These are phyloP conservation scores for Diplocarpon mali DNA, from an alignment of 2,329 filamentous ascomycete genomes.

Conservation along the genomic window DNA sequence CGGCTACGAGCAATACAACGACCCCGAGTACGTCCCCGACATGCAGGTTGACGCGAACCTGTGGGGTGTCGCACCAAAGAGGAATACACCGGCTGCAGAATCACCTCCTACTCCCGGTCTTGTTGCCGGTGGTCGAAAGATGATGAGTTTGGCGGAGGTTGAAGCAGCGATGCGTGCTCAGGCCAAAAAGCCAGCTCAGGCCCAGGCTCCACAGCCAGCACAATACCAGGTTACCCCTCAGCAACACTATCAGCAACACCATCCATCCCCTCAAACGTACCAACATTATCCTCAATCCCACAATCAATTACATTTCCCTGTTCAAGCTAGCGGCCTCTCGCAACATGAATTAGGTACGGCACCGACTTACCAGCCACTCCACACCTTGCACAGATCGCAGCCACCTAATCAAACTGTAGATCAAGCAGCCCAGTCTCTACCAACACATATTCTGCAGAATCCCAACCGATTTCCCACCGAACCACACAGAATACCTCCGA, in stretches of 20 bases:
- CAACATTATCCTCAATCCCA: conserved; percentile 18
- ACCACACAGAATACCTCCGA: conserved; percentile 29
- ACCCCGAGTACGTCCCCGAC: conserved; percentile 75
- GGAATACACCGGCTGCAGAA: conserved; percentile 28
- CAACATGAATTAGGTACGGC: conserved; percentile 17
- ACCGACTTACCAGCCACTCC: conserved; percentile 17
- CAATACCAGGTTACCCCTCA: conserved; percentile 11
- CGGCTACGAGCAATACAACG: conserved; percentile 86
- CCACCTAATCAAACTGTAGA: conserved; percentile 25
- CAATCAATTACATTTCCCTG: conserved; percentile 18
- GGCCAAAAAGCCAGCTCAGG: conserved; percentile 37
- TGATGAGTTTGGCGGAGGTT: conserved; percentile 94
- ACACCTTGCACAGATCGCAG: conserved; percentile 24
- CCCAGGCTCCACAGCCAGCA: conserved; percentile 8
- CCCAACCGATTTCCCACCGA: conserved; percentile 53
- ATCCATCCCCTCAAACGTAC: conserved; percentile 17
- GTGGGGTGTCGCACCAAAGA: conserved; percentile 70
- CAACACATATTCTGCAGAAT: conserved; percentile 71
- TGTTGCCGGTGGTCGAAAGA: conserved; percentile 47
- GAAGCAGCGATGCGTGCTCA: conserved; percentile 83
- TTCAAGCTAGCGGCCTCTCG: conserved; percentile 17
- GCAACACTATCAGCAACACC: conserved; percentile 10
- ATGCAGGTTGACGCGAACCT: conserved; percentile 87
- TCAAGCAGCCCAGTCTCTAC: conserved; percentile 36
- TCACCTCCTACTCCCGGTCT: conserved; percentile 26